Base-by-base conservation (phyloP, 2,329 filamentous ascomycete species). In the Pyrenophora graminea region DNA sequence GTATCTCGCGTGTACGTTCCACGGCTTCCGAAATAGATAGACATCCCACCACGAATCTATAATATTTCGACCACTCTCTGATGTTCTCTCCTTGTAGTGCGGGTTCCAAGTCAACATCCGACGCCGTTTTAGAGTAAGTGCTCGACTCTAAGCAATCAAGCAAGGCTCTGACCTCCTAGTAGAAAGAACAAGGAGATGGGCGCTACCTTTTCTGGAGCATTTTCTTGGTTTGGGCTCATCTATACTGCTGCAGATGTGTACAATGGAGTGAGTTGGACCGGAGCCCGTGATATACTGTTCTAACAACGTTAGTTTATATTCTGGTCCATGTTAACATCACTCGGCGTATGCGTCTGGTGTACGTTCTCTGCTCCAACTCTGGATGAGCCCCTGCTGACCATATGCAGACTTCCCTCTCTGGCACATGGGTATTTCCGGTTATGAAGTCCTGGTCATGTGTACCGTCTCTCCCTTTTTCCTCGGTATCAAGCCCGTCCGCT, bases 371-470 rank as follows among this genome's bases (percentile, higher is more conserved):
- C 6, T 18, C 12, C 18, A 13, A 33, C 6, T 21, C 13, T 4
- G n/a, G 17, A 9, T 15, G 27, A 9, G 13, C 47, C 10, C 13
- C 32, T 21, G 25, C 66, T 69, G 41, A 71, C 50, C 13, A 31
- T 2, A 8, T 18, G 2, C 56, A 91, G 88, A 95, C 74, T 99
- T 99, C 72, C 94, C 94, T 12, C 83, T 99, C 9, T 99, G 94
- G 94, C 86, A 97, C 72, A 99, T 99, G 94, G 94, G 94, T 23
- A 95, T 99, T 54, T 97, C 93, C 3, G 94, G 94, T 56, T 99
- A 94, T 69, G 94, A 99, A 76, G 88, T 86, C 37, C 81, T 96
- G 60, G 87, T 99, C 67, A 88, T 97, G 85, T 84, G 83, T 42
- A 93, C 90, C 3, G 74, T 93, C 44, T 89, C 92, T 4, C 94